Conservation (phyloP, 768 basidiomycete species). For the Hygrocybe coccinea region DNA sequence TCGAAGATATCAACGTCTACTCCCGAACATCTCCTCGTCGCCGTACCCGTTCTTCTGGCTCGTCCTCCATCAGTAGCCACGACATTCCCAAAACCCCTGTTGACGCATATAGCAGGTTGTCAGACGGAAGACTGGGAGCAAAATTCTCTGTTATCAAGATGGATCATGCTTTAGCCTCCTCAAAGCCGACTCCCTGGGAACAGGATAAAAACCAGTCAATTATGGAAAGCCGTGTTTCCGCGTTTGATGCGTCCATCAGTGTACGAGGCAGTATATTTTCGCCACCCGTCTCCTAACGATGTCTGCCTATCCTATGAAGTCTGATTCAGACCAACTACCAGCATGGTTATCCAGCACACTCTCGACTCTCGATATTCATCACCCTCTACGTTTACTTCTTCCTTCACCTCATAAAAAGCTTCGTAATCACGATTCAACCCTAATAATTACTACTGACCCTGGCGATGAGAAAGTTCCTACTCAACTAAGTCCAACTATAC, state of each 20-base stretch:
- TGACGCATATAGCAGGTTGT: constrained; percentile 34
- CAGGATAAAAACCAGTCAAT: neutral
- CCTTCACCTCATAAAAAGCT: constrained; percentile 13
- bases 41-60: constrained; percentile 38
- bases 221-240: neutral
- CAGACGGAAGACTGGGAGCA: constrained; percentile 33
- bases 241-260: constrained; percentile 1
- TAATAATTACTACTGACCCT: neutral
- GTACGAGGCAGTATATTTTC: neutral
- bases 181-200: neutral
- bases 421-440: neutral
- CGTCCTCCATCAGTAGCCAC: constrained; percentile 42
- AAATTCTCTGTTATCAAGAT: constrained; percentile 44
- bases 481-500: neutral
- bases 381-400: constrained; percentile 46
- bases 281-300: neutral
- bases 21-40: constrained; percentile 25
- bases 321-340: constrained; percentile 38
- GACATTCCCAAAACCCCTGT: constrained; percentile 39
- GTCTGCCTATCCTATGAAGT: constrained; percentile 14
- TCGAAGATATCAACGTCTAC: constrained; percentile 48
- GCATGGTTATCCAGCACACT: constrained; percentile 55
- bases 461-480: neutral
- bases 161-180: constrained; percentile 15
- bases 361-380: constrained; percentile 38